Evolutionary conservation across 805 yeast genomes (phyloP).

Genomic region (Metschnikowia lachancei): DNA sequence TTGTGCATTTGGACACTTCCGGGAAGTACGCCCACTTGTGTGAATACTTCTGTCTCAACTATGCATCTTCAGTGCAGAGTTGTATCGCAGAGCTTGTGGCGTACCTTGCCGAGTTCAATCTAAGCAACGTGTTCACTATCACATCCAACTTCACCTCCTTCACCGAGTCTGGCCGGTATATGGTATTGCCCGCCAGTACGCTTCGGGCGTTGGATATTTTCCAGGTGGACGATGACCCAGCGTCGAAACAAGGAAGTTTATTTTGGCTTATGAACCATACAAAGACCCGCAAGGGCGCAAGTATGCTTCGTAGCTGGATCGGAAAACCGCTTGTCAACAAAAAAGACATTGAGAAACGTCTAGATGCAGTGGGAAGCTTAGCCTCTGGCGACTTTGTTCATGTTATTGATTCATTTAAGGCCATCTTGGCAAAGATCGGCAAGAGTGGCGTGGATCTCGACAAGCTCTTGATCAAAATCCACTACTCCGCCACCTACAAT

Average conservation of each 20-base stretch:
- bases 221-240: slow-evolving; percentile 54
- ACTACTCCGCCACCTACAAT: slow-evolving; percentile 45
- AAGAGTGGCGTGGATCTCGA: slow-evolving; percentile 54
- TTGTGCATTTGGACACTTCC: slow-evolving; percentile 22
- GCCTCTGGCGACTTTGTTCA: slow-evolving; percentile 28
- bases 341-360: slow-evolving; percentile 55
- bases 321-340: slow-evolving; percentile 62
- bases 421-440: slow-evolving; percentile 26
- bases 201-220: slow-evolving; percentile 74
- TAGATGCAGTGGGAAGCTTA: slow-evolving; percentile 49
- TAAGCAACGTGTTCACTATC: slow-evolving; percentile 55
- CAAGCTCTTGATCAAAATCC: slow-evolving; percentile 53
- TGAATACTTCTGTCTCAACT: slow-evolving; percentile 27
- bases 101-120: slow-evolving; percentile 62
- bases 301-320: slow-evolving; percentile 71
- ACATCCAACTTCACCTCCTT: slow-evolving; percentile 53
- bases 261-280: slow-evolving; percentile 82
- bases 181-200: slow-evolving; percentile 62
- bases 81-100: slow-evolving; percentile 47
- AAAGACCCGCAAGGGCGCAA: slow-evolving; percentile 68
- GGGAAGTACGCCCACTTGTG: slow-evolving; percentile 19
- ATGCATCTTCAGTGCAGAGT: slow-evolving; percentile 23
- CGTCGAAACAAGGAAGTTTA: slow-evolving; percentile 61
- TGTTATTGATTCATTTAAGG: slow-evolving; percentile 32
- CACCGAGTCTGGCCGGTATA: slow-evolving; percentile 44